Evolutionary conservation across 1,284 basidiomycete genomes (phyloP).

Genomic region (Trametes sp.): DNA sequence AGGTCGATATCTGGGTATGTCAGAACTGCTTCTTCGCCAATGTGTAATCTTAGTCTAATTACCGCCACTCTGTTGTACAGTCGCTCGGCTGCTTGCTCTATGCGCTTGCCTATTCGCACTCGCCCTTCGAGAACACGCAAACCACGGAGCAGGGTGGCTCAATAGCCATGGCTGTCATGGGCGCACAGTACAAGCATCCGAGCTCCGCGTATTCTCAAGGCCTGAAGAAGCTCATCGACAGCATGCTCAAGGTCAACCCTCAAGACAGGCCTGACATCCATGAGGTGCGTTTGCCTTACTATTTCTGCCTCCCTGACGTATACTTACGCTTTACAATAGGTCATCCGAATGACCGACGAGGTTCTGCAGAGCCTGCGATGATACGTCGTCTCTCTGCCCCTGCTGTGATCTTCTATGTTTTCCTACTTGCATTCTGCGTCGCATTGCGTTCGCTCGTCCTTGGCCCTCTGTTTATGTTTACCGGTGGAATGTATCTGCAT

Average conservation of each 20-base stretch:
- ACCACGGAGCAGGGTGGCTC: constrained; percentile 89
- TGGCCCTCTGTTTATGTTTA: constrained; percentile 16
- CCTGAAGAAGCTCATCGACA: constrained; percentile 82
- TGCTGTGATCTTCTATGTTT: constrained; percentile 5
- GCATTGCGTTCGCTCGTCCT: constrained; percentile 22
- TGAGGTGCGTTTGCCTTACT: constrained; percentile 55
- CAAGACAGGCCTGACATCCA: constrained; percentile 85
- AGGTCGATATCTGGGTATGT: constrained; percentile 94
- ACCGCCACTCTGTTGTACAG: constrained; percentile 48
- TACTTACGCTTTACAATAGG: constrained; percentile 50
- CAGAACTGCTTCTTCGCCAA: not conserved
- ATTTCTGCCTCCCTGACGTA: not conserved
- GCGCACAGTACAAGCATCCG: constrained; percentile 90
- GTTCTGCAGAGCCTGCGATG: constrained; percentile 65
- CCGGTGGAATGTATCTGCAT: constrained; percentile 25
- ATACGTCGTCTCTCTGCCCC: constrained; percentile 21
- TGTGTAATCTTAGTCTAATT: not conserved
- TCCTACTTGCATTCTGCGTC: constrained; percentile 6
- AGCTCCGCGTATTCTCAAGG: constrained; percentile 82
- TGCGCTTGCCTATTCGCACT: constrained; percentile 91
- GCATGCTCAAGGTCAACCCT: constrained; percentile 84
- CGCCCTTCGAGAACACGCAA: constrained; percentile 91
- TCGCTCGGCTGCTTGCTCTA: constrained; percentile 93
- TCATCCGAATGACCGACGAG: constrained; percentile 73
- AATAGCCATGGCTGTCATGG: constrained; percentile 94